These are phyloP conservation scores for Dothiorella sarmentorum DNA, from an alignment of 2,329 filamentous ascomycete genomes.

Conservation along the genomic window DNA sequence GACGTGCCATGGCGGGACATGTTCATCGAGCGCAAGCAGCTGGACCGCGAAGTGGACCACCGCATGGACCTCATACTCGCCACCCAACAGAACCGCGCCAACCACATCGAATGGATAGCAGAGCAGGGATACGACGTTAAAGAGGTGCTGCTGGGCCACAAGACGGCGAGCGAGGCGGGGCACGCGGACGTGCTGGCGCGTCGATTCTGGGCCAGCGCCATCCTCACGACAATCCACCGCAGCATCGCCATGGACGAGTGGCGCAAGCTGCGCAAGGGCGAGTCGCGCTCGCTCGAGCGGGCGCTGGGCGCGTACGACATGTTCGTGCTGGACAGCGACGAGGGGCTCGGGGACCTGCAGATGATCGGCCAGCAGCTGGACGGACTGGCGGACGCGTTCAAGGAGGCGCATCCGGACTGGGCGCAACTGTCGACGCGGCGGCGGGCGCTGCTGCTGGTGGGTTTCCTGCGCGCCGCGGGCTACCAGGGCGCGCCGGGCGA, in stretches of 20 bases:
- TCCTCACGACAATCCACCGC: constrained; percentile 77
- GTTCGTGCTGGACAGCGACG: constrained; percentile 68
- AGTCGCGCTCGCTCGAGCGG: constrained; percentile 62
- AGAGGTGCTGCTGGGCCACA: constrained; percentile 71
- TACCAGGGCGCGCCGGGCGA: constrained; percentile 69
- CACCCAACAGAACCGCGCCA: constrained; percentile 67
- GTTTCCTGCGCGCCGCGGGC: constrained; percentile 65
- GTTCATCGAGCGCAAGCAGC: constrained; percentile 35
- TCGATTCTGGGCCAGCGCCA: constrained; percentile 69
- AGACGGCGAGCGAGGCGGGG: constrained; percentile 54
- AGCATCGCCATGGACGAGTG: constrained; percentile 75
- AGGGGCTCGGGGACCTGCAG: constrained; percentile 65
- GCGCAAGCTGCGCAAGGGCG: constrained; percentile 54
- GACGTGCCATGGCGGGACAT: constrained; percentile 68
- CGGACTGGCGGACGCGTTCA: constrained; percentile 57
- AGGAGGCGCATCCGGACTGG: constrained; percentile 51
- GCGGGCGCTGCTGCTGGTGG: constrained; percentile 65
- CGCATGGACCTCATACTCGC: constrained; percentile 64
- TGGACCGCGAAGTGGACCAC: constrained; percentile 33
- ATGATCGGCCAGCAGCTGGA: constrained; percentile 63
- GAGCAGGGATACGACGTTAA: constrained; percentile 81
- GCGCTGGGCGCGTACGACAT: constrained; percentile 83
- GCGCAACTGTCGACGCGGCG: constrained; percentile 57
- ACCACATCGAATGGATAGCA: constrained; percentile 68
- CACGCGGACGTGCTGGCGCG: constrained; percentile 78